Conservation (phyloP, 768 basidiomycete species). For the Chiua virens region DNA sequence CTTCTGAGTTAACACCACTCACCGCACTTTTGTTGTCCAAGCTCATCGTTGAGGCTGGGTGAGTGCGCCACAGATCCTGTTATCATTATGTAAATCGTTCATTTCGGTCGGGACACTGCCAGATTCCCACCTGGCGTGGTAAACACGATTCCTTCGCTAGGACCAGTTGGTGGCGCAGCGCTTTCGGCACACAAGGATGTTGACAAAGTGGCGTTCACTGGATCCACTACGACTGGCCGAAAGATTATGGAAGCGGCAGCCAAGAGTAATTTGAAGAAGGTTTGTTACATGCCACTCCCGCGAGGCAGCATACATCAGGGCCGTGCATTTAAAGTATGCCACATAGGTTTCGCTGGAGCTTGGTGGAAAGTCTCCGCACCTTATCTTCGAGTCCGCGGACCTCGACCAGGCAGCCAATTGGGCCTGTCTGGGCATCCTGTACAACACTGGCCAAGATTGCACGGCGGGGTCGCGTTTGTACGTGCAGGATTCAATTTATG, state of each 20-base stretch:
- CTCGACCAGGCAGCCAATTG: constrained; percentile 83
- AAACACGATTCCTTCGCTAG: constrained; percentile 84
- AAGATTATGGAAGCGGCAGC: constrained; percentile 92
- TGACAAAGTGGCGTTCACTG: constrained; percentile 96
- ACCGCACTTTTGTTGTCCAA: constrained; percentile 83
- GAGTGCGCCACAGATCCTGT: constrained; percentile 18
- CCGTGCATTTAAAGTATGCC: constrained; percentile 9
- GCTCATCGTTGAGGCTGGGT: constrained; percentile 84
- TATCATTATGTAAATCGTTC: constrained; percentile 14
- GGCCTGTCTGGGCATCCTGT: constrained; percentile 83
- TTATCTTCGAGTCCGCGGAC: constrained; percentile 90
- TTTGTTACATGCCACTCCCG: constrained; percentile 31
- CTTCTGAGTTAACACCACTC: constrained; percentile 83
- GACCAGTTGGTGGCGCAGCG: constrained; percentile 80
- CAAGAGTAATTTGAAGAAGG: constrained; percentile 93
- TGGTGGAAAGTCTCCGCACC: constrained; percentile 88
- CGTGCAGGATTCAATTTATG: constrained; percentile 85
- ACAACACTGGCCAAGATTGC: constrained; percentile 92
- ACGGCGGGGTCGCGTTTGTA: constrained; percentile 90
- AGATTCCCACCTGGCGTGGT: constrained; percentile 91
- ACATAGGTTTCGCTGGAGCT: constrained; percentile 84
- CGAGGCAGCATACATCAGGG: constrained; percentile 20
- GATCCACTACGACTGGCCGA: constrained; percentile 85
- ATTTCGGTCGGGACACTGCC: constrained; percentile 1
- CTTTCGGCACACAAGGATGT: constrained; percentile 80